phyloP scores from a whole-genome alignment of 106 monocot species.

The Dendrobium nobile region DNA sequence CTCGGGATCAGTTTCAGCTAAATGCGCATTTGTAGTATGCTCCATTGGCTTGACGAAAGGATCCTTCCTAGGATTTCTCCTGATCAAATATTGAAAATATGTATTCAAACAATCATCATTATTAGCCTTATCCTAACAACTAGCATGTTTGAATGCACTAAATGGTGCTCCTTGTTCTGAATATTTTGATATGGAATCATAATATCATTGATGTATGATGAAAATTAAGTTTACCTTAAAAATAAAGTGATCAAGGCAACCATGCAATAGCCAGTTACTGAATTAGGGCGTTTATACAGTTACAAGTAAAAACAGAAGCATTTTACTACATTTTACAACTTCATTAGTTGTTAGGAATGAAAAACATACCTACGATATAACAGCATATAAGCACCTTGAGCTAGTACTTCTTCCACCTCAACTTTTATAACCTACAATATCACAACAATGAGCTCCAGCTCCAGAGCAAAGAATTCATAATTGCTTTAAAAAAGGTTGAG shows the following conservation, averaged over 20 bases:
- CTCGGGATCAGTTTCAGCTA: background rate
- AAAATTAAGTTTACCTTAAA: no score
- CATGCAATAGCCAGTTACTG: background rate
- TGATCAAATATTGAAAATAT: conserved; percentile 16
- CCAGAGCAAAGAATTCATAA: background rate
- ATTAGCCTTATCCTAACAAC: no score
- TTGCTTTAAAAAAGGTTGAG: background rate
- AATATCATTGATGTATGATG: no score
- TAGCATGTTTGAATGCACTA: no score
- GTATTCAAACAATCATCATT: background rate
- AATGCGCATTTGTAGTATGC: conserved; percentile 8
- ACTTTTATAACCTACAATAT: conserved; percentile 57
- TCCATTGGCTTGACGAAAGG: conserved; percentile 32
- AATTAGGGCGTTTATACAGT: background rate
- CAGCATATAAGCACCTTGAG: conserved; percentile 96
- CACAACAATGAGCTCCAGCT: conserved; percentile 15
- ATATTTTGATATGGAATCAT: no score
- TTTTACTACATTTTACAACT: no score
- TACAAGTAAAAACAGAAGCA: background rate
- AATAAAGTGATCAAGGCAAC: background rate
- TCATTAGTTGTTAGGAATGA: no score
- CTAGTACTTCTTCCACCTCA: conserved; percentile 79
- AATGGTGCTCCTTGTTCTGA: no score
- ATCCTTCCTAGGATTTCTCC: conserved; percentile 39
- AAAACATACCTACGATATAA: conserved; percentile 68